Evolutionary conservation across 2,329 filamentous ascomycete species (phyloP).

Genomic region (Diaporthe sp.): DNA sequence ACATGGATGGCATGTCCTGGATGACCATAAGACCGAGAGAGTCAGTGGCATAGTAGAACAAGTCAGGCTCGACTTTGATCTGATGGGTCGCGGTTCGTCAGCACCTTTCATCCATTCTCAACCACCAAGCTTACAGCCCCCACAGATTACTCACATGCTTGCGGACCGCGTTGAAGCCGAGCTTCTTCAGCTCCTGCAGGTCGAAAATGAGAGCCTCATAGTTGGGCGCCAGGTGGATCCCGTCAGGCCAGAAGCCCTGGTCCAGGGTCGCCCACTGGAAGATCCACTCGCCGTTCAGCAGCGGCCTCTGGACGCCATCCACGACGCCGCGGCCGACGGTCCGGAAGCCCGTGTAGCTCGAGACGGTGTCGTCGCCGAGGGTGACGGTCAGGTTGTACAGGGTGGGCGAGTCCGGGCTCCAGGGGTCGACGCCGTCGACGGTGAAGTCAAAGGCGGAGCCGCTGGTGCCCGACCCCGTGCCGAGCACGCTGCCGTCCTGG

Average conservation of each 20-base stretch:
- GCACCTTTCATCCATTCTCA: background rate
- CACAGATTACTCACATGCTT: constrained; percentile 71
- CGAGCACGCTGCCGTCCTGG: constrained; percentile 56
- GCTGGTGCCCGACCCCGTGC: constrained; percentile 59
- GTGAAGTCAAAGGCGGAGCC: constrained; percentile 68
- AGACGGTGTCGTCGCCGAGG: constrained; percentile 65
- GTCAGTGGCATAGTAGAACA: constrained; percentile 79
- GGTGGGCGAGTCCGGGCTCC: constrained; percentile 74
- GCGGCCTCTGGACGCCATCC: constrained; percentile 70
- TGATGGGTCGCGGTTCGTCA: constrained; percentile 41
- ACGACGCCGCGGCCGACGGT: constrained; percentile 71
- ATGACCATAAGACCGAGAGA: constrained; percentile 76
- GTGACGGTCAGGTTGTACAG: constrained; percentile 75
- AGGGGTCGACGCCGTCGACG: constrained; percentile 69
- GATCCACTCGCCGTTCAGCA: constrained; percentile 78
- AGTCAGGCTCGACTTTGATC: constrained; percentile 77
- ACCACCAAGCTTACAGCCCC: background rate
- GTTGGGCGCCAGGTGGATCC: constrained; percentile 75
- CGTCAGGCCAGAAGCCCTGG: constrained; percentile 81
- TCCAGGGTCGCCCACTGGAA: constrained; percentile 79
- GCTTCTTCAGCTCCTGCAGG: constrained; percentile 71
- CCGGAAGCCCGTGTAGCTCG: constrained; percentile 79
- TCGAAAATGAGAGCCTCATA: constrained; percentile 78
- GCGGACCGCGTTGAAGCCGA: constrained; percentile 79
- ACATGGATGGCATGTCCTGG: constrained; percentile 79